phyloP scores from a whole-genome alignment of 345 rosid genomes.

The Citrus cavaleriei region DNA sequence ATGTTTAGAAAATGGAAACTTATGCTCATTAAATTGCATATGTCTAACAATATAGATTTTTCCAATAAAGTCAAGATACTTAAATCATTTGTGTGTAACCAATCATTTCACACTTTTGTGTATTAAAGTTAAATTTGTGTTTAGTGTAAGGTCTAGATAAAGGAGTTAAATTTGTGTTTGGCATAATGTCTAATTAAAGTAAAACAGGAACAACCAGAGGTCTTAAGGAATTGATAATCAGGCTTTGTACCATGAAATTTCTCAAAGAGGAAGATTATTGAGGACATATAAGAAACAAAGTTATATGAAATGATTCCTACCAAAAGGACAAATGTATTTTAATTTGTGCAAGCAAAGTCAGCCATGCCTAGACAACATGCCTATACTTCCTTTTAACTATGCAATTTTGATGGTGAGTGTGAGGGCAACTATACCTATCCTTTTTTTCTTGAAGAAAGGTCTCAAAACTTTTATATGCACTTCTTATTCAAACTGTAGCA shows the following conservation, averaged over 20 bases:
- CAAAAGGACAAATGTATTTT: neutral
- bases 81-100: neutral
- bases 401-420: too few species aligned
- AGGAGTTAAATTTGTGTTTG: neutral
- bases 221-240: neutral
- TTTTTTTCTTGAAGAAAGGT: too few species aligned
- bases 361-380: too few species aligned
- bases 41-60: neutral
- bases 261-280: neutral
- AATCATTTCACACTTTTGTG: neutral
- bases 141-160: neutral
- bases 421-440: too few species aligned
- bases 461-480: too few species aligned
- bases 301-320: neutral
- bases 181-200: neutral
- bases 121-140: neutral
- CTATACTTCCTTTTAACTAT: too few species aligned
- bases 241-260: too few species aligned
- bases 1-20: neutral
- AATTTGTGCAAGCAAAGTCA: too few species aligned
- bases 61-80: neutral
- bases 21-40: neutral
- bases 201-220: neutral
- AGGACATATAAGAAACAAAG: neutral
- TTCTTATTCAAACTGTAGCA: too few species aligned